These are phyloP conservation scores for Yamagishiella unicocca DNA, from an alignment of 139 green algal species.

Conservation along the genomic window DNA sequence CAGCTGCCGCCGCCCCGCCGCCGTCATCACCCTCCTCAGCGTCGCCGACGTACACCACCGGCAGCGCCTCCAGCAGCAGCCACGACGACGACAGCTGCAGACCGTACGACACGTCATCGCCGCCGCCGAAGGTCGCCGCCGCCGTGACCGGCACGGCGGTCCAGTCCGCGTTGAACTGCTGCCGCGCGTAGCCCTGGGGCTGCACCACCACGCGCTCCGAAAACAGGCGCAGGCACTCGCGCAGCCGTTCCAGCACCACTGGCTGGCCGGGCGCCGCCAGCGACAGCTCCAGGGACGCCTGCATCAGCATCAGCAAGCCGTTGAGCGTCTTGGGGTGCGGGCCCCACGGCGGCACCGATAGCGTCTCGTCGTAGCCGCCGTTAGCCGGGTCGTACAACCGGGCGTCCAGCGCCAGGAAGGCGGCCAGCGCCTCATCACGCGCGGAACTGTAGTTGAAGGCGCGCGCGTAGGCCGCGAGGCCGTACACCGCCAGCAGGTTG, in stretches of 20 bases:
- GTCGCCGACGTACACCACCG: neutral
- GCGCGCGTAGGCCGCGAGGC: neutral
- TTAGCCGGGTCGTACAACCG: constrained; percentile 3
- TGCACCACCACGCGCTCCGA: neutral
- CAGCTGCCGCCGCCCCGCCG: neutral
- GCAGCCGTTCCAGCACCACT: neutral
- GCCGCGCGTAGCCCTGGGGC: neutral
- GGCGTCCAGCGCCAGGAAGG: constrained; percentile 5
- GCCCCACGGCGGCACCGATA: neutral
- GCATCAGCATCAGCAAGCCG: neutral
- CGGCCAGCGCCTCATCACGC: neutral
- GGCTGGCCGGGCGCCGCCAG: neutral
- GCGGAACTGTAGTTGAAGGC: constrained; percentile 19
- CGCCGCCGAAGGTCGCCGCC: neutral
- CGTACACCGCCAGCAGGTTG: constrained; percentile 8
- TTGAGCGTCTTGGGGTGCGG: constrained; percentile 20
- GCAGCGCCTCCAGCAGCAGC: constrained; percentile 18
- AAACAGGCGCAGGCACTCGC: constrained; percentile 1
- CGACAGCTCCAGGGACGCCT: neutral
- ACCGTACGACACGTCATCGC: constrained; percentile 1
- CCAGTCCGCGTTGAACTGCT: constrained; percentile 23
- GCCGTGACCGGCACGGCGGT: neutral
- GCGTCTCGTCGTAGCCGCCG: constrained; percentile 26
- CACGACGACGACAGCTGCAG: constrained; percentile 24
- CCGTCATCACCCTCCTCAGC: neutral